phyloP scores from a whole-genome alignment of 495 filamentous ascomycete genomes.

The Letharia lupina region DNA sequence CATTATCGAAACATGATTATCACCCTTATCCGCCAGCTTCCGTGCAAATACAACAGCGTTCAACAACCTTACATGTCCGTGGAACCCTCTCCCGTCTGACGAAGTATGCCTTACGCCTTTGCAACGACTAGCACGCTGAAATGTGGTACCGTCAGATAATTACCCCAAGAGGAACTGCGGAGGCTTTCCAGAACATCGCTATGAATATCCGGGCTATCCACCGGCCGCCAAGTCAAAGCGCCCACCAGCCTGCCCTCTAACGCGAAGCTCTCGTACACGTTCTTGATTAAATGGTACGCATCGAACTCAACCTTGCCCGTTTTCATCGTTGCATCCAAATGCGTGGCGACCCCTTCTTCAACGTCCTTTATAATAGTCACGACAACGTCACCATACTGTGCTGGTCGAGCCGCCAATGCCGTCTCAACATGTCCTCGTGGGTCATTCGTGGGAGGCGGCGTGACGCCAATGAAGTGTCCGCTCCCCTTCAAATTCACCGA shows the following conservation, averaged over 20 bases:
- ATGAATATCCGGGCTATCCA: background rate
- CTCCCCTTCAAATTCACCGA: conserved; percentile 28
- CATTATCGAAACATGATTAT: no score
- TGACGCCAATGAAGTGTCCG: conserved; percentile 29
- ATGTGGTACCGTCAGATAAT: background rate
- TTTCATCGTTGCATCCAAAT: conserved; percentile 6
- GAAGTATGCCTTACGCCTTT: background rate
- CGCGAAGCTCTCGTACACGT: background rate
- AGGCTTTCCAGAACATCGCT: background rate
- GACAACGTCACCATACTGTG: background rate
- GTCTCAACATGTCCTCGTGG: background rate
- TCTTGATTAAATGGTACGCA: conserved; percentile 11
- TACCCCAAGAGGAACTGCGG: background rate
- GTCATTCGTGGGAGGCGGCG: conserved; percentile 15
- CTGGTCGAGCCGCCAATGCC: background rate
- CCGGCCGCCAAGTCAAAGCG: background rate
- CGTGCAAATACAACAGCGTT: no score
- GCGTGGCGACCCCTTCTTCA: conserved; percentile 13
- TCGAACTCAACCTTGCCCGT: conserved; percentile 13
- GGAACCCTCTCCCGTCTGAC: no score
- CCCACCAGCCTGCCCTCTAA: background rate
- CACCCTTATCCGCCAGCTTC: no score
- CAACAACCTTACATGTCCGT: no score
- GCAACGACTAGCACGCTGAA: background rate
- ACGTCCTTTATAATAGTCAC: conserved; percentile 3